Evolutionary conservation across 768 basidiomycete genomes (phyloP).

Genomic region (Gloeopeniophorella convolvens): DNA sequence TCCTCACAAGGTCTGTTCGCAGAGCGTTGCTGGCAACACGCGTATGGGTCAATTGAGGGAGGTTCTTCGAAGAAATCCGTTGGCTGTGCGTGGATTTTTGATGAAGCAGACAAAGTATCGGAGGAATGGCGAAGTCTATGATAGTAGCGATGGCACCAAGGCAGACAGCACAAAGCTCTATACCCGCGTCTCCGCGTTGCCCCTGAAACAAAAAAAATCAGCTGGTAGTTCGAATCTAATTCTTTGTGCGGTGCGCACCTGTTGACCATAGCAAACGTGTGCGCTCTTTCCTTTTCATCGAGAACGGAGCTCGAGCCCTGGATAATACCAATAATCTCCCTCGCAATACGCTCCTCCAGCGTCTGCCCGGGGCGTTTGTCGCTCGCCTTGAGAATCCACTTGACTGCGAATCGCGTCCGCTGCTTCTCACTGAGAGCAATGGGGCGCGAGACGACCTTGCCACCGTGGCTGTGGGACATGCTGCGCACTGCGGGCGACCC

Average conservation of each 20-base stretch:
- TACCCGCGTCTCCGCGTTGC: constrained; percentile 16
- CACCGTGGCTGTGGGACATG: constrained; percentile 50
- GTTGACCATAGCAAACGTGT: constrained; percentile 68
- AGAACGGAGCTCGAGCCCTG: constrained; percentile 54
- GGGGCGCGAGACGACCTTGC: constrained; percentile 63
- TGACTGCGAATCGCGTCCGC: constrained; percentile 59
- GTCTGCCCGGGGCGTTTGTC: constrained; percentile 49
- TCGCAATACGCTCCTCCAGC: constrained; percentile 65
- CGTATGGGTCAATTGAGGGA: too few relatives aligned
- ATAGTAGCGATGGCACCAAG: too few relatives aligned
- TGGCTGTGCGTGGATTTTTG: too few relatives aligned
- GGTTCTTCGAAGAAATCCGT: too few relatives aligned
- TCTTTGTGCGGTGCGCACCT: constrained; percentile 43
- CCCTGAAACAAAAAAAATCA: not conserved
- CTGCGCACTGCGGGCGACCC: constrained; percentile 68
- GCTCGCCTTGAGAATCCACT: constrained; percentile 64
- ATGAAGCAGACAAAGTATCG: too few relatives aligned
- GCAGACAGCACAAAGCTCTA: too few relatives aligned
- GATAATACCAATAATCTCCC: constrained; percentile 70
- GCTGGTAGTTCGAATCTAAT: not conserved
- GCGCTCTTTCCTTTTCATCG: constrained; percentile 53
- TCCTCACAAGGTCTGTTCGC: too few relatives aligned
- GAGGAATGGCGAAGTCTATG: too few relatives aligned
- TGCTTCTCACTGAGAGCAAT: constrained; percentile 76
- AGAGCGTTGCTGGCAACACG: too few relatives aligned